phyloP scores from a whole-genome alignment of 768 basidiomycete species.

The Russula abietina region DNA sequence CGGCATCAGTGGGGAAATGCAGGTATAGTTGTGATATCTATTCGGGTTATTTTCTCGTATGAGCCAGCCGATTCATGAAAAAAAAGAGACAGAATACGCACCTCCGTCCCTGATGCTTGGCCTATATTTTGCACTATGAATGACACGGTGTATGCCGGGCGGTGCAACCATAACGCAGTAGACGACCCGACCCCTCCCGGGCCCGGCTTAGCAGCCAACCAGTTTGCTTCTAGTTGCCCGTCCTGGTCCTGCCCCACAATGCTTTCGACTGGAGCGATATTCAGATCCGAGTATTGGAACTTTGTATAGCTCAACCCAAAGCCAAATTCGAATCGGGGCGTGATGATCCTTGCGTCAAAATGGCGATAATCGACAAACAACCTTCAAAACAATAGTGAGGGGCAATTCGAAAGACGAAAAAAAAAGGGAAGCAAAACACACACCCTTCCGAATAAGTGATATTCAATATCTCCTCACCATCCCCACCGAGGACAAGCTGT shows the following conservation, averaged over 20 bases:
- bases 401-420: conserved; percentile 8
- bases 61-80: background rate
- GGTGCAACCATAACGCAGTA: conserved; percentile 63
- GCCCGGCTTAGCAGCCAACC: conserved; percentile 55
- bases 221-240: conserved; percentile 40
- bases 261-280: conserved; percentile 31
- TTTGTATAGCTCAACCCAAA: conserved; percentile 83
- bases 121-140: conserved; percentile 69
- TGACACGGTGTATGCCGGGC: conserved; percentile 53
- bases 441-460: conserved; percentile 61
- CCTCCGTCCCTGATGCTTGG: conserved; percentile 55
- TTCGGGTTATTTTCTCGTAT: background rate
- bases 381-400: background rate
- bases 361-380: conserved; percentile 35
- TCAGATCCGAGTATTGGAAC: conserved; percentile 63
- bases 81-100: conserved; percentile 24
- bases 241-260: conserved; percentile 31
- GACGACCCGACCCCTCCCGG: conserved; percentile 53
- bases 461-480: conserved; percentile 31
- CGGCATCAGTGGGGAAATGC: conserved; percentile 54
- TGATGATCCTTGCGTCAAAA: conserved; percentile 54
- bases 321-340: conserved; percentile 83
- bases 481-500: conserved; percentile 31
- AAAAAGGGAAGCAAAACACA: background rate
- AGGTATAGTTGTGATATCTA: conserved; percentile 74